Base-by-base conservation (phyloP, 208 protist genomes). In the Phytomonas francai region DNA sequence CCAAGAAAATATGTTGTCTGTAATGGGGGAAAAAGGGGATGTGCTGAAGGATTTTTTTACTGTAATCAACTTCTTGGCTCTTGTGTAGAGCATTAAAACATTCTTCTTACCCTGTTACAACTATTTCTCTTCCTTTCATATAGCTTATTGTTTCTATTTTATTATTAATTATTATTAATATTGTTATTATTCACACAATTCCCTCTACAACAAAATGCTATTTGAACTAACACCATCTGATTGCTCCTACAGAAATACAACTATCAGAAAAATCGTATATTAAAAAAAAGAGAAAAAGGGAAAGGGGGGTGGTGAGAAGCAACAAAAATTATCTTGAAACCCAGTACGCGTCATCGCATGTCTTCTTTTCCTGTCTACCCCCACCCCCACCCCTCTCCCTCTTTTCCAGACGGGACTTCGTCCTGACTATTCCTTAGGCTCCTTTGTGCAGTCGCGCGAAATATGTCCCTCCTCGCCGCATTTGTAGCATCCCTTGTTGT, bases 401-500 rank as follows among this genome's bases (percentile, higher is more conserved):
- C 59, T 57, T 25, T 25, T 59, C 29, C 33, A 59, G n/a, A 59
- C 64, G 25, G 27, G 45, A n/a, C n/a, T n/a, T n/a, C n/a, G n/a
- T n/a, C 1, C 19, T 2, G 39, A 7, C 8, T 45, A 45, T 11
- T 45, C 39, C 39, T 45, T 32, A 12, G 1, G 58, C 8, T 75
- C 70, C 29, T 87, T 81, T 57, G 85, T 71, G 79, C 80, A 88
- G 25, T 87, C 79, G 77, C 81, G 78, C 36, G 72, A 77, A 59
- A 86, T 58, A 79, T 95, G 90, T 49, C 88, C 90, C 27, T 84
- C 72, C 67, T 89, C 54, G 39, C 83, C 80, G 73, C 89, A 95
- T 72, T 80, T 79, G 82, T 88, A 85, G 80, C 88, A 92, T 30
- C 72, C 69, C 72, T 78, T 63, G 28, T 60, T 68, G 64, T 65